phyloP scores from a whole-genome alignment of 2,329 filamentous ascomycete genomes.

The Penicillium thymicola region DNA sequence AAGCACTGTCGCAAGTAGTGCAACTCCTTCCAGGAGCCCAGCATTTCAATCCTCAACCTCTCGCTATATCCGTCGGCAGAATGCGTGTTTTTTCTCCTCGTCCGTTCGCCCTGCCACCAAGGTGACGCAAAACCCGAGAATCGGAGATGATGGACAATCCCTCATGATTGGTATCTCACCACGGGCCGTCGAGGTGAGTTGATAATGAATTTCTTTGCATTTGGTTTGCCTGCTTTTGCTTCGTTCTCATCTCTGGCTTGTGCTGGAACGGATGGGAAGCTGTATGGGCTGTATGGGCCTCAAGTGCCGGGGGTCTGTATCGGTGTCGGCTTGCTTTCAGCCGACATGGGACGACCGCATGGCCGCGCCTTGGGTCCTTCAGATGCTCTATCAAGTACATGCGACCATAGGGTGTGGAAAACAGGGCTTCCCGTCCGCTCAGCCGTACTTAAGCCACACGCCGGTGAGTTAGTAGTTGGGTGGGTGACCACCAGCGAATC shows the following conservation, averaged over 20 bases:
- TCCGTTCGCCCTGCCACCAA: constrained; percentile 39
- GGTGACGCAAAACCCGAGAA: constrained; percentile 63
- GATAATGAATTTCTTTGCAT: constrained; percentile 5
- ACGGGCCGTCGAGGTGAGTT: constrained; percentile 70
- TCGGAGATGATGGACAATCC: constrained; percentile 78
- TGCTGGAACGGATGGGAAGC: constrained; percentile 1
- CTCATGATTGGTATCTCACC: constrained; percentile 82
- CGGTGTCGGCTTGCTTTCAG: not conserved
- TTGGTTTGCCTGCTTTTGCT: not conserved
- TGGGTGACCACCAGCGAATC: constrained; percentile 49
- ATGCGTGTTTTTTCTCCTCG: constrained; percentile 37
- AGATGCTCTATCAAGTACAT: constrained; percentile 27
- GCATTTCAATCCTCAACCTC: not conserved
- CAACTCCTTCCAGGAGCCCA: not conserved
- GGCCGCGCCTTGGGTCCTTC: constrained; percentile 15
- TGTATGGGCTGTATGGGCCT: not conserved
- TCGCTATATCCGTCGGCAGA: constrained; percentile 17
- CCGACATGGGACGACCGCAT: not conserved
- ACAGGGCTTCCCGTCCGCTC: constrained; percentile 48
- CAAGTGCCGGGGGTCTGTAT: not conserved
- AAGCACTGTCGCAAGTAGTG: constrained; percentile 2
- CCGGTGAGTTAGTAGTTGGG: constrained; percentile 47
- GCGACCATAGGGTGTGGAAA: constrained; percentile 47
- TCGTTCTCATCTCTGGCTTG: not conserved
- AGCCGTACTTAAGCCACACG: constrained; percentile 48